These are phyloP conservation scores for Coprinopsis strossmayeri DNA, from an alignment of 768 basidiomycete species.

Conservation along the genomic window DNA sequence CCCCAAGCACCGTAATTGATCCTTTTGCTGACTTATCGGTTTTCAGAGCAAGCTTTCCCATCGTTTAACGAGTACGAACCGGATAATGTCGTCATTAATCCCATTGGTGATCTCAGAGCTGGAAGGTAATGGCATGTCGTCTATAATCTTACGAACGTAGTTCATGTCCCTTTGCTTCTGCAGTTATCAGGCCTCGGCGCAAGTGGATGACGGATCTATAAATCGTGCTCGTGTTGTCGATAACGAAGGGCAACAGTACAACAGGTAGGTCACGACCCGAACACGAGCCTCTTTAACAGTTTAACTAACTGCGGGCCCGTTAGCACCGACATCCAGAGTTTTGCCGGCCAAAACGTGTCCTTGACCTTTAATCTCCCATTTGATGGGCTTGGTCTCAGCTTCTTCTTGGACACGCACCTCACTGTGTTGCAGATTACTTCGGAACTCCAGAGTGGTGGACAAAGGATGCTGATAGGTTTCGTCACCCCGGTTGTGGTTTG, in stretches of 20 bases:
- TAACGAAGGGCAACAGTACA: neutral
- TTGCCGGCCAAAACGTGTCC: neutral
- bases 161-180: too few relatives aligned
- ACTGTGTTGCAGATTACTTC: neutral
- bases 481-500: neutral
- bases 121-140: too few relatives aligned
- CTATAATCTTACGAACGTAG: too few relatives aligned
- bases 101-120: neutral
- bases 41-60: neutral
- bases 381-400: neutral
- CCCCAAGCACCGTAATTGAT: neutral
- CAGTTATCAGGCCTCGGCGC: neutral
- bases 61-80: neutral
- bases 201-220: neutral
- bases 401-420: neutral
- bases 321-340: constrained; percentile 1
- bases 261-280: neutral
- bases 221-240: neutral
- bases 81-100: neutral
- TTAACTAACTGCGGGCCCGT: neutral
- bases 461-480: neutral
- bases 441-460: neutral
- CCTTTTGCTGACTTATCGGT: too few relatives aligned
- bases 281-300: neutral
- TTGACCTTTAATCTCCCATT: neutral